Base-by-base conservation (phyloP, 169 alveolate genomes). In the Cryptosporidium sp. region DNA sequence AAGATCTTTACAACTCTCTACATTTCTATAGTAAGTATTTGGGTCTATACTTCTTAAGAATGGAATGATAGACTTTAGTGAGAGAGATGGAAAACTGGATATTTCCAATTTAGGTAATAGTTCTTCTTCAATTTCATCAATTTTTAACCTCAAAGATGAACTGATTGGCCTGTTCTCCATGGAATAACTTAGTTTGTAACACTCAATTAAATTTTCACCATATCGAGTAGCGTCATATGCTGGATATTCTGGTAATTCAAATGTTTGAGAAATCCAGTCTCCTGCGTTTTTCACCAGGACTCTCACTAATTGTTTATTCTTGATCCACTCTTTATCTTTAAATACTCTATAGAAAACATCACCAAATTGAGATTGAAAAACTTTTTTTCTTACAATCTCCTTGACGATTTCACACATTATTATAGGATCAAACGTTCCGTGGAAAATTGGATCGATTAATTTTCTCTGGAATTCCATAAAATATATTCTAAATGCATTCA, bases 401-500 rank as follows among this genome's bases (percentile, higher is more conserved):
- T 62, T 80, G 21, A 80, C 33, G 26, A 59, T 65, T 35, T 62
- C 75, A 31, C 89, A 80, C 33, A 80, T 62, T 31, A 26, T 12
- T 16, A 43, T 37, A 29, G 89, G 68, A 62, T 80, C 75, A 43
- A 80, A 62, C 8, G 31, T 18, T 29, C 73, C 89, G 41, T 80
- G 73, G 26, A 62, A 65, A 10, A 62, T 39, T 14, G 89, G 75
- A 23, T 65, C 68, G 14, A 80, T 80, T 18, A 61, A 62, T 80
- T 65, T 80, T 62, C 67, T 41, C 12, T 80, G 89, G 43, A 80
- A 80, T 39, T 61, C 89, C 73, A 62, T 9, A 59, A 80, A 59
- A 37, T 62, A 80, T 59, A 80, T 52, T 62, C 89, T 59, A 43
- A 62, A 80, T 12, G 89, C 89, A 62, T 41, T 80, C 89, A 80